These are phyloP conservation scores for Fulvia fulva DNA, from an alignment of 2,329 filamentous ascomycete species.

Conservation along the genomic window DNA sequence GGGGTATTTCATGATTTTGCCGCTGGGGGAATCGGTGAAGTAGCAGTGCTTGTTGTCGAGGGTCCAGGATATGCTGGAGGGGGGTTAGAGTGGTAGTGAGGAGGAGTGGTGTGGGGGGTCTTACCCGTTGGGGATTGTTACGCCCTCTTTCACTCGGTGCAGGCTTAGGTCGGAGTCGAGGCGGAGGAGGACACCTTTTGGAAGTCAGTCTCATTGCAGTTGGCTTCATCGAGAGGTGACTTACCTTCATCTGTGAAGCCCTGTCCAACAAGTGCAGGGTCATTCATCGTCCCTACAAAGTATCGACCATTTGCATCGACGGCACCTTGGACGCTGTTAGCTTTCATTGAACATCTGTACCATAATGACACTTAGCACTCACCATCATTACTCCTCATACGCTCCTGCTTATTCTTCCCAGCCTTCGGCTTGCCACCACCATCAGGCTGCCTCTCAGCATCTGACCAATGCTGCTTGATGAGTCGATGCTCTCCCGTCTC, in stretches of 20 bases:
- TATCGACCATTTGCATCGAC: slow-evolving; percentile 64
- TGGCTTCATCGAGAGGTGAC: slow-evolving; percentile 1
- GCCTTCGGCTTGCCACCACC: slow-evolving; percentile 29
- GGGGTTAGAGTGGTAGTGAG: slow-evolving; percentile 62
- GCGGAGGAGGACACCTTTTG: slow-evolving; percentile 66
- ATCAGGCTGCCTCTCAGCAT: slow-evolving; percentile 43
- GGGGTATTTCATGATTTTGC: slow-evolving; percentile 69
- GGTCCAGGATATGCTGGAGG: slow-evolving; percentile 78
- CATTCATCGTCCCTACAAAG: slow-evolving; percentile 85
- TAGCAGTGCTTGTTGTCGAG: slow-evolving; percentile 63
- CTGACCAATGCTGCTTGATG: slow-evolving; percentile 54
- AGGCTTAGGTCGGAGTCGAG: slow-evolving; percentile 61
- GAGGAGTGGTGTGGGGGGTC: background rate
- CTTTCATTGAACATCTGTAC: background rate
- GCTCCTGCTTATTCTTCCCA: slow-evolving; percentile 35
- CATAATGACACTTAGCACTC: slow-evolving; percentile 60
- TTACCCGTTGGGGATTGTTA: slow-evolving; percentile 17
- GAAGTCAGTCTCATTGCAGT: background rate
- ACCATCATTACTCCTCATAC: slow-evolving; percentile 74
- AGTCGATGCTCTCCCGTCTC: slow-evolving; percentile 53
- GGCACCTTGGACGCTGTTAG: background rate
- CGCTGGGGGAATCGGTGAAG: slow-evolving; percentile 72
- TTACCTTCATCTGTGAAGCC: slow-evolving; percentile 36
- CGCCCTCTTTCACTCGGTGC: slow-evolving; percentile 55
- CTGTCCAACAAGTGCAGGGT: slow-evolving; percentile 50